Percentiles rank a stretch among this genome's conserved stretches.
Evolutionary conservation across 225 moss, liverwort and hornwort genomes (phyloP).

Genomic region (Lunularia cruciata): DNA sequence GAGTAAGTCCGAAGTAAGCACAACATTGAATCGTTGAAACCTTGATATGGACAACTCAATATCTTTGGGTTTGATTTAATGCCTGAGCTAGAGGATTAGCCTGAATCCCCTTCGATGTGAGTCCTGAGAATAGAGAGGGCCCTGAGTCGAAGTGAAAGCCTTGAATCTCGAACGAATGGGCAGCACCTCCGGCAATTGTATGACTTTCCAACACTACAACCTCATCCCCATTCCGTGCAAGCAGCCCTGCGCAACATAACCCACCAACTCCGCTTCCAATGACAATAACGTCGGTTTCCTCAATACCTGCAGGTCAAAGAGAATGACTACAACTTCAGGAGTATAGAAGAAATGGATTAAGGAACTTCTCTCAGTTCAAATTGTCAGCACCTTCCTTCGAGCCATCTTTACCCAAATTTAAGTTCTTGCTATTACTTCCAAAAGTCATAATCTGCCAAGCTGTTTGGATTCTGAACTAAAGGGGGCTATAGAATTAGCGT

Average conservation of each 20-base stretch:
- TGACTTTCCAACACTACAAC: slow-evolving; percentile 90
- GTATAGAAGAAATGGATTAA: no score
- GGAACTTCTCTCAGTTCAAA: no score
- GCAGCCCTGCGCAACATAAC: slow-evolving; percentile 73
- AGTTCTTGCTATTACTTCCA: background rate
- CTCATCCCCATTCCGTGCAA: slow-evolving; percentile 79
- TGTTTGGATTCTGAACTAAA: background rate
- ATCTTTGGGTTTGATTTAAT: background rate
- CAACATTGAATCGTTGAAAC: background rate
- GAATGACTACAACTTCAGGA: no score
- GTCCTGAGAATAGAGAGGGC: slow-evolving; percentile 86
- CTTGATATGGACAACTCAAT: background rate
- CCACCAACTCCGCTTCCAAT: slow-evolving; percentile 92
- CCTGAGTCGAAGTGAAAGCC: slow-evolving; percentile 96
- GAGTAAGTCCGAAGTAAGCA: background rate
- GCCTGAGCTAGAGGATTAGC: slow-evolving; percentile 97
- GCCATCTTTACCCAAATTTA: background rate
- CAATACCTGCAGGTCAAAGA: background rate
- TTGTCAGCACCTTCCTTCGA: no score
- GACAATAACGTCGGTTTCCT: slow-evolving; percentile 66
- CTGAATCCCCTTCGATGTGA: slow-evolving; percentile 74
- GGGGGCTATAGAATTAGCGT: no score
- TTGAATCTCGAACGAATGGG: slow-evolving; percentile 81
- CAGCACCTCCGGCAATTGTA: slow-evolving; percentile 84
- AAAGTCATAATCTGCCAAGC: background rate